Evolutionary conservation across 73 alveolate species (phyloP), one percentile per base, ranked within the genome.

Genomic region (Paramecium octaurelia): DNA sequence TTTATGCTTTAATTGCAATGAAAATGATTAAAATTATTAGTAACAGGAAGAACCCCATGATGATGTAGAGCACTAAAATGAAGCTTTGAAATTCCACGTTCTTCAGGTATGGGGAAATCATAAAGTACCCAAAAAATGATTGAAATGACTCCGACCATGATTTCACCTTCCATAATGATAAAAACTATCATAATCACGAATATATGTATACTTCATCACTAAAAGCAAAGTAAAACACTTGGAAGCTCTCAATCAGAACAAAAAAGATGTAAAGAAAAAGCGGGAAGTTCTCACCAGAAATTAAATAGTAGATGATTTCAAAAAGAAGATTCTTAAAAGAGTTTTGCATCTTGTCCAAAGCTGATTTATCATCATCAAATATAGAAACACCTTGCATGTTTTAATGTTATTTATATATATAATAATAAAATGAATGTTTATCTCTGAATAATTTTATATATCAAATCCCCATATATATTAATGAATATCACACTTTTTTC

Each of bases 321-420:
- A 89, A 89, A 12, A 89, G 71, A 0, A 71, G 70, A 42, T 89
- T 89, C 88, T 83, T 89, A 18, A 71, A 46, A 24, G 94, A 89
- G 34, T 73, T 89, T 36, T 89, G 73, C 94, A 89, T 89, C 57
- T 89, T 89, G 31, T 89, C 94, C 6, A 89, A 44, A 89, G 94
- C 77, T n/a, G 83, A 70, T 44, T 89, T 89, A 31, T 89, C 94
- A 50, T 89, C 94, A 40, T 89, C 94, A 73, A 70, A 89, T 44
- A 80, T 43, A 9, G 91, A 80, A 42, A 42, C 43, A 59, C 91
- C 91, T 43, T 80, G 20, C 91, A 80, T 80, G 34, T 80, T 44
- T 16, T 18, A 6, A 31, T 23, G 27, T 59, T 59, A 24, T 24
- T 59, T 6, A 4, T 35, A 38, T 38, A 38, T 38, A 38, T 38